These are phyloP conservation scores for Fraxinus nigra DNA, from an alignment of 305 asterid species.

Conservation along the genomic window DNA sequence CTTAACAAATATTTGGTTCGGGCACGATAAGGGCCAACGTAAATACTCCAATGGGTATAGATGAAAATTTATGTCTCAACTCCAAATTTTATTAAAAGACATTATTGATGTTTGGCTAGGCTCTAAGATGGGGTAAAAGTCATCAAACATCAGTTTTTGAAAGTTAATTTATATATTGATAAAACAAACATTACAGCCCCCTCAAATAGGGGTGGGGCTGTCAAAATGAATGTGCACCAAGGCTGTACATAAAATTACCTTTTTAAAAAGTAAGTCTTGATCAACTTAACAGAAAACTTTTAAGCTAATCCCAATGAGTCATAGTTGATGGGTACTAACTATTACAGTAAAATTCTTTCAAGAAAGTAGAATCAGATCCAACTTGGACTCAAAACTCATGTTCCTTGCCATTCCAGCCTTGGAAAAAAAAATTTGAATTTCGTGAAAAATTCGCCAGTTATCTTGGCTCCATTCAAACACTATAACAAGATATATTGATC, in stretches of 20 bases:
- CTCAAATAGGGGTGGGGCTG: too few species aligned
- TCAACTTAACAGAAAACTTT: neutral
- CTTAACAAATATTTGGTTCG: neutral
- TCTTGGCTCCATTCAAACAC: neutral
- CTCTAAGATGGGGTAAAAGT: neutral
- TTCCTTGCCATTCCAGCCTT: neutral
- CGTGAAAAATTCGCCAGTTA: neutral
- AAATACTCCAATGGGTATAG: neutral
- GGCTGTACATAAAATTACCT: neutral
- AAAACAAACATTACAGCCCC: neutral
- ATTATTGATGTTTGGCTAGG: neutral
- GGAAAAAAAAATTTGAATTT: neutral
- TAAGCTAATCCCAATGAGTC: neutral
- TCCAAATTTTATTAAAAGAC: neutral
- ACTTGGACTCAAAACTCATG: neutral
- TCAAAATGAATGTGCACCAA: too few species aligned
- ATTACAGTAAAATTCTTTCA: neutral
- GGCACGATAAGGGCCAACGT: neutral
- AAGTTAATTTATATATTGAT: neutral
- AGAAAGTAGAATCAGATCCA: neutral
- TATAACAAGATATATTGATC: neutral
- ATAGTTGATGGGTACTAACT: neutral
- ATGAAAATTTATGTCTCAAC: neutral
- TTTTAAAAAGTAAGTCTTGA: neutral
- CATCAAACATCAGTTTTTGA: neutral